Percentiles rank a stretch among this genome's conserved stretches.
Conservation (phyloP, 2,329 filamentous ascomycete species). For the Fusarium continuum region DNA sequence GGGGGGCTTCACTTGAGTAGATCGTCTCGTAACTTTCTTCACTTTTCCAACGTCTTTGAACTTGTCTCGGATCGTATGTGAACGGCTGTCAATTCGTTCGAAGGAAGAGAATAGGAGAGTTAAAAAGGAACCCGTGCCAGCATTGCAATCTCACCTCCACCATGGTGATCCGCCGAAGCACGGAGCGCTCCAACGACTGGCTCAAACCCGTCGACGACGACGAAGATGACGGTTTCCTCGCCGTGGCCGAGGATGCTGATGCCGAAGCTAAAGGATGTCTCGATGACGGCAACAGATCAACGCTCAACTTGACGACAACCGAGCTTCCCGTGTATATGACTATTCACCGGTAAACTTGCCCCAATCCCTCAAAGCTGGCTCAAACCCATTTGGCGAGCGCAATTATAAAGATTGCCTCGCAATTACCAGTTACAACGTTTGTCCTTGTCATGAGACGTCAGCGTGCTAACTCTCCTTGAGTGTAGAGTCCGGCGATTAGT, state of each 20-base stretch:
- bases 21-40: background rate
- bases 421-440: background rate
- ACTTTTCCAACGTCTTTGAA: slow-evolving; percentile 1
- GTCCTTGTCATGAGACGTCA: background rate
- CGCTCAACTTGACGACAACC: slow-evolving; percentile 35
- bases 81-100: background rate
- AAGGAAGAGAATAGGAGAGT: background rate
- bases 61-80: slow-evolving; percentile 1
- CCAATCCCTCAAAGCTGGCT: slow-evolving; percentile 6
- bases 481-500: slow-evolving; percentile 43
- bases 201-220: slow-evolving; percentile 40
- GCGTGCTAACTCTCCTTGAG: slow-evolving; percentile 41
- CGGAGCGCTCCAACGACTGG: slow-evolving; percentile 38
- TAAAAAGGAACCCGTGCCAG: too few relatives aligned
- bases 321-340: slow-evolving; percentile 43
- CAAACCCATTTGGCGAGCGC: background rate
- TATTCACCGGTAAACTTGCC: slow-evolving; percentile 41
- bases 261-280: slow-evolving; percentile 42
- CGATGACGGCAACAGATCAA: slow-evolving; percentile 37
- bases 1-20: slow-evolving; percentile 14
- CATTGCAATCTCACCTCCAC: background rate
- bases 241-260: slow-evolving; percentile 38
- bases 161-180: slow-evolving; percentile 35
- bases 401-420: background rate
- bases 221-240: slow-evolving; percentile 41